Evolutionary conservation across 768 basidiomycete genomes (phyloP), one percentile per base, ranked within the genome.

Genomic region (Galerina marginata): DNA sequence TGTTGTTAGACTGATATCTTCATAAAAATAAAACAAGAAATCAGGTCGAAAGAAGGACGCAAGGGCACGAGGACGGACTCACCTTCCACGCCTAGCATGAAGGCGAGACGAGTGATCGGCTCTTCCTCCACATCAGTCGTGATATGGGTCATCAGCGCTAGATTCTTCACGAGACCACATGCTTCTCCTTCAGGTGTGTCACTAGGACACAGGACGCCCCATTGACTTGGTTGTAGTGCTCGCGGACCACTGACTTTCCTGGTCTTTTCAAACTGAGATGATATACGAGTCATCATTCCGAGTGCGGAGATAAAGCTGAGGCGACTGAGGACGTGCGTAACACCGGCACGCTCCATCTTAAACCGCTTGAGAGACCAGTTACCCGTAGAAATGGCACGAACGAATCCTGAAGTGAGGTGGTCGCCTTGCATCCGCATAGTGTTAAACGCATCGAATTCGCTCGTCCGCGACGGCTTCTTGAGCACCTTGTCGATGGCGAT

Each of bases 121-220:
- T 89, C 93, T 73, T 99, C 97, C 61, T 96, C 95, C 33, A 95
- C 96, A 73, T 99, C 97, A 43, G 97, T 99, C 9, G 97, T 99
- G 72, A 99, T 99, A 75, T 99, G 96, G 3, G 97, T 99, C 97
- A 99, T 99, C 14, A 99, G 81, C 3, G 97, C 97, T 62, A 99
- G 78, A 76, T 99, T 99, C 81, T 99, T 99, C 47, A 99, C 97
- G 59, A 99, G 79, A 25, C 97, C 97, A 71, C 97, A 99, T 15
- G 97, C 97, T 77, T 99, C 97, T 71, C 97, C 97, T 88, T 99
- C 97, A 0, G 97, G 97, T 0, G 97, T 99, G 75, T 99, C 97
- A 71, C 93, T 95, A 0, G 97, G 94, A 77, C 97, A 99, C 16
- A 99, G 80, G 80, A 99, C 93, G 39, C 97, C 97, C 97, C 97